These are phyloP conservation scores for Tetrahymena borealis DNA, from an alignment of 73 alveolate species.

Conservation along the genomic window DNA sequence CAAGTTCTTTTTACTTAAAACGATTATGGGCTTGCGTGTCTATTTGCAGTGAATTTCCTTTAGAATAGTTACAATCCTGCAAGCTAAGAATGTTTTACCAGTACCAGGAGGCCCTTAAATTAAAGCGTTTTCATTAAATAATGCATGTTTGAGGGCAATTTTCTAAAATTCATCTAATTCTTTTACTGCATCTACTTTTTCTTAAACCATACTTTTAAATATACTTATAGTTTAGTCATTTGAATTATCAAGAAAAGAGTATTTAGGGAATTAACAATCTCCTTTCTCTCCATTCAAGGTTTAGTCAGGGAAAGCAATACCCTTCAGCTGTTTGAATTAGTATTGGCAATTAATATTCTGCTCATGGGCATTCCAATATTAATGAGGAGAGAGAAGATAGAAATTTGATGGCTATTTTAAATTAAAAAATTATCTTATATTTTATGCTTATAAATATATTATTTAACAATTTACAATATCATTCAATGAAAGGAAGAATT, in stretches of 20 bases:
- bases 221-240: not conserved
- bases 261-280: not conserved
- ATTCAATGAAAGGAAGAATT: not conserved
- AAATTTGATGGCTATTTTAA: not conserved
- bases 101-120: slow-evolving; percentile 96
- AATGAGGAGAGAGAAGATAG: not conserved
- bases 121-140: slow-evolving; percentile 32
- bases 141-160: not conserved
- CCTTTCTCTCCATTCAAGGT: not conserved
- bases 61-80: slow-evolving; percentile 45
- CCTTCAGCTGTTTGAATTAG: not conserved
- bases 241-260: not conserved
- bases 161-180: not conserved
- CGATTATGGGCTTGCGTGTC: slow-evolving; percentile 4
- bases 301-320: not conserved
- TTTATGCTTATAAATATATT: not conserved
- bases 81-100: slow-evolving; percentile 84
- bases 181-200: not conserved
- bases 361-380: not conserved
- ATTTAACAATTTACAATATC: not conserved
- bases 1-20: slow-evolving; percentile 20
- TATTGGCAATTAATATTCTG: not conserved
- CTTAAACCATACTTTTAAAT: not conserved
- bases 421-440: not conserved
- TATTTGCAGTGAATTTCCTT: not conserved